A percentile compares a stretch with the other conserved stretches of the same genome.
These are phyloP conservation scores for Talaromyces liani DNA, from an alignment of 495 filamentous ascomycete species.

Conservation along the genomic window DNA sequence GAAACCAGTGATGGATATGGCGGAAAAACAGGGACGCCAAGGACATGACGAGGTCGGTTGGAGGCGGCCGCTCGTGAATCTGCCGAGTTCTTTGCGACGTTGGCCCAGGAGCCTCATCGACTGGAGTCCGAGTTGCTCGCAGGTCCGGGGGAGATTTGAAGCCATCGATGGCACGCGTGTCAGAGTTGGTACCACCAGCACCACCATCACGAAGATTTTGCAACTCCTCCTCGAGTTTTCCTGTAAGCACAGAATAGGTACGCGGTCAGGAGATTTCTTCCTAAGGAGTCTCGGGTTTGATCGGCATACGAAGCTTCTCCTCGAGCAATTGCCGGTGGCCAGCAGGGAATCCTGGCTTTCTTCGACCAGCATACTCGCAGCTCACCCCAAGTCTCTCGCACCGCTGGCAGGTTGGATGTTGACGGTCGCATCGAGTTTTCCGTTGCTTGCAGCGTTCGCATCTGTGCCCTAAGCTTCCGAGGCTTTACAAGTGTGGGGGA, in stretches of 20 bases:
- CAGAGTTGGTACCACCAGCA: not conserved
- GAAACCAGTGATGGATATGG: not conserved
- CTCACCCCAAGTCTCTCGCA: not conserved
- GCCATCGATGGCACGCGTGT: not conserved
- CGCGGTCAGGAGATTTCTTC: not conserved
- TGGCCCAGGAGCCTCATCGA: not conserved
- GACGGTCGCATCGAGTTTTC: conserved; percentile 2
- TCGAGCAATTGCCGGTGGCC: not conserved
- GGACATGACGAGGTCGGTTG: conserved; percentile 1
- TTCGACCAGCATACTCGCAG: not conserved
- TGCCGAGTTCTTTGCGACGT: not conserved
- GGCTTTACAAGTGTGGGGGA: not conserved
- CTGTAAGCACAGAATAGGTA: not conserved
- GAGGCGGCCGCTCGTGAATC: not conserved
- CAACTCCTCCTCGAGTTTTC: not conserved
- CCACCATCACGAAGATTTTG: not conserved
- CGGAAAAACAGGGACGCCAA: not conserved
- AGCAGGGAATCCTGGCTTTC: not conserved
- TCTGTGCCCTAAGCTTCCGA: not conserved
- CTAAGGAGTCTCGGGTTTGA: not conserved
- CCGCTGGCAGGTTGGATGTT: not conserved
- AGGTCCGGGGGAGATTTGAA: not conserved
- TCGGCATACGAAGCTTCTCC: not conserved
- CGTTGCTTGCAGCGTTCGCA: conserved; percentile 2
- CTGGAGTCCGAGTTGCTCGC: not conserved